Conservation (phyloP, 2,329 filamentous ascomycete species). For the Graphilbum fragrans region DNA sequence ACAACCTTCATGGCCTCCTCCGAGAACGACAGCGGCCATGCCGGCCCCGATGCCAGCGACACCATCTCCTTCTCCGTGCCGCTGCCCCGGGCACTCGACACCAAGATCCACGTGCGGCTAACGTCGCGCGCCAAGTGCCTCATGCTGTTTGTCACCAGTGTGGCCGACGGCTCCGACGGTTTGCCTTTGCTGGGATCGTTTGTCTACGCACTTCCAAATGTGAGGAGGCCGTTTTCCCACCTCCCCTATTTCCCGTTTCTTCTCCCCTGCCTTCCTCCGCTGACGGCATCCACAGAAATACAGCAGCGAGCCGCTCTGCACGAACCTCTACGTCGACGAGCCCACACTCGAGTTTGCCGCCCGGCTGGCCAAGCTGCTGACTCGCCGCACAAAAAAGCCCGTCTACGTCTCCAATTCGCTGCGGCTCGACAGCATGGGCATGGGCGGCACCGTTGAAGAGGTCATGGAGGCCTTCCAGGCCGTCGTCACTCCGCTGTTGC, state of each 20-base stretch:
- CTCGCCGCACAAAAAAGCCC: constrained; percentile 57
- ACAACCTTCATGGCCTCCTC: too few species aligned
- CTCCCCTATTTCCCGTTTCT: neutral
- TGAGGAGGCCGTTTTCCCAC: too few species aligned
- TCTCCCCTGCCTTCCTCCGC: neutral
- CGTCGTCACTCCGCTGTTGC: constrained; percentile 58
- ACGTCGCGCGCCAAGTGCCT: constrained; percentile 45
- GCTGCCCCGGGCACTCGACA: constrained; percentile 47
- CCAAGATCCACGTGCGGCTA: constrained; percentile 48
- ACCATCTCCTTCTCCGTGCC: constrained; percentile 42
- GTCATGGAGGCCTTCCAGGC: constrained; percentile 80
- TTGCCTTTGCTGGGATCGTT: constrained; percentile 67
- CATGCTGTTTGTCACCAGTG: constrained; percentile 48
- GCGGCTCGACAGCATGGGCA: constrained; percentile 37
- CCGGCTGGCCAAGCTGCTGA: constrained; percentile 71
- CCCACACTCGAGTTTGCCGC: constrained; percentile 77
- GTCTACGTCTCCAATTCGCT: constrained; percentile 89
- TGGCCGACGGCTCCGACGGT: constrained; percentile 23
- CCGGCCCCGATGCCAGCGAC: constrained; percentile 3
- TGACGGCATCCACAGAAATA: constrained; percentile 29
- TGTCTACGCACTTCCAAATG: constrained; percentile 87
- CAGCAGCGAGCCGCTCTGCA: constrained; percentile 55
- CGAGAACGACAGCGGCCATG: neutral
- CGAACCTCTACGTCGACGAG: constrained; percentile 65
- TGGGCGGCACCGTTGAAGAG: constrained; percentile 23